Conservation (phyloP, 345 rosid genomes). For the Syzygium aromaticum region DNA sequence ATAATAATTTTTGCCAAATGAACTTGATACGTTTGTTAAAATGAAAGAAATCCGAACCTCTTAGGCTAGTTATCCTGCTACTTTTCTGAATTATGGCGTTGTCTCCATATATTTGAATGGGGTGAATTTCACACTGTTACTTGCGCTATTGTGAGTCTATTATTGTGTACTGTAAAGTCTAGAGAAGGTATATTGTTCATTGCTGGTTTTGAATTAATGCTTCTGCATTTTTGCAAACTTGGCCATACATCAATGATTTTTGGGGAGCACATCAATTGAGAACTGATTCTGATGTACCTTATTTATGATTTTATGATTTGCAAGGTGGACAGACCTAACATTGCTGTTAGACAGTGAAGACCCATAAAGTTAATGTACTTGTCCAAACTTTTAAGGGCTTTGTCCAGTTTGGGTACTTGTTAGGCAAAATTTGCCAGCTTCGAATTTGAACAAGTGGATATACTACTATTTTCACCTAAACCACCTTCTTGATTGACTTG, state of each 20-base stretch:
- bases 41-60: neutral
- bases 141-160: neutral
- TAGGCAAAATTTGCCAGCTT: neutral
- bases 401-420: neutral
- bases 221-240: neutral
- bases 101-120: neutral
- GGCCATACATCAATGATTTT: neutral
- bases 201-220: neutral
- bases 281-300: neutral
- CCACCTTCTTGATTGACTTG: neutral
- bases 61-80: neutral
- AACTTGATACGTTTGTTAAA: neutral
- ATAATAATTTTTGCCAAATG: constrained; percentile 4
- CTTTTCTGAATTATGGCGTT: neutral
- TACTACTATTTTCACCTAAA: neutral
- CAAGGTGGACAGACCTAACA: neutral
- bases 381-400: neutral
- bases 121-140: neutral
- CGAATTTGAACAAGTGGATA: neutral
- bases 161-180: neutral
- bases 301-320: neutral
- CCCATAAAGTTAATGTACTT: neutral
- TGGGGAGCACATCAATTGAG: neutral
- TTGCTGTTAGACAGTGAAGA: neutral
- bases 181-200: neutral